These are phyloP conservation scores for Ceratocystis cubensis DNA, from an alignment of 2,329 filamentous ascomycete genomes.

Conservation along the genomic window DNA sequence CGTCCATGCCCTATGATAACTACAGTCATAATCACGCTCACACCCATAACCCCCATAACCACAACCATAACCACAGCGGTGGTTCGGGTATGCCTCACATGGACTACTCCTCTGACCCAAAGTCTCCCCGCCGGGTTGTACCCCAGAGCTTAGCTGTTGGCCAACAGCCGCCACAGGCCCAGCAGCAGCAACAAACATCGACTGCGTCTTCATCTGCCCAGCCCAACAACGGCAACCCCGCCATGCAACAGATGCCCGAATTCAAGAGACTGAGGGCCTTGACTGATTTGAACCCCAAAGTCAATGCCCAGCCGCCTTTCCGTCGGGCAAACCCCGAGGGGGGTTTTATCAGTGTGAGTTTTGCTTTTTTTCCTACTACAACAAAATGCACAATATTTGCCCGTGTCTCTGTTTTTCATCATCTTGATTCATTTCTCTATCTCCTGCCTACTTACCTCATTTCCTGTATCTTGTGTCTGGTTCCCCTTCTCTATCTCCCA, in stretches of 20 bases:
- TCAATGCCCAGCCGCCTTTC: constrained; percentile 80
- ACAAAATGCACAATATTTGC: not conserved
- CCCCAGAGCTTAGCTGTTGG: constrained; percentile 29
- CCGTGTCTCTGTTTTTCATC: not conserved
- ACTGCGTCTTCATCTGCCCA: constrained; percentile 4
- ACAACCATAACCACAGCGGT: constrained; percentile 3
- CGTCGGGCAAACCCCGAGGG: constrained; percentile 90
- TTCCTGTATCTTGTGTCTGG: not conserved
- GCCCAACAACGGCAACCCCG: constrained; percentile 30
- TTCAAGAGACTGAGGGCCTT: constrained; percentile 66
- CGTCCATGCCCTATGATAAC: constrained; percentile 43
- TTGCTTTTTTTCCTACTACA: no score
- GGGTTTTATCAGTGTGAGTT: constrained; percentile 85
- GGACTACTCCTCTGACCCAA: constrained; percentile 43
- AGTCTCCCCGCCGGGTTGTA: constrained; percentile 44
- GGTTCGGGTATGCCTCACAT: constrained; percentile 42
- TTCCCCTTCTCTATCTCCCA: not conserved
- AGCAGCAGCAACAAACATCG: constrained; percentile 19
- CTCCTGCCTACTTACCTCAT: not conserved
- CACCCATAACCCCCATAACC: no score
- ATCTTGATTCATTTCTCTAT: not conserved
- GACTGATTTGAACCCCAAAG: constrained; percentile 65
- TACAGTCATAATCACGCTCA: constrained; percentile 33
- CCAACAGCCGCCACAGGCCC: constrained; percentile 23
- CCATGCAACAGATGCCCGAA: constrained; percentile 66